Conservation (phyloP, 768 basidiomycete species). For the Boletus sensibilis region DNA sequence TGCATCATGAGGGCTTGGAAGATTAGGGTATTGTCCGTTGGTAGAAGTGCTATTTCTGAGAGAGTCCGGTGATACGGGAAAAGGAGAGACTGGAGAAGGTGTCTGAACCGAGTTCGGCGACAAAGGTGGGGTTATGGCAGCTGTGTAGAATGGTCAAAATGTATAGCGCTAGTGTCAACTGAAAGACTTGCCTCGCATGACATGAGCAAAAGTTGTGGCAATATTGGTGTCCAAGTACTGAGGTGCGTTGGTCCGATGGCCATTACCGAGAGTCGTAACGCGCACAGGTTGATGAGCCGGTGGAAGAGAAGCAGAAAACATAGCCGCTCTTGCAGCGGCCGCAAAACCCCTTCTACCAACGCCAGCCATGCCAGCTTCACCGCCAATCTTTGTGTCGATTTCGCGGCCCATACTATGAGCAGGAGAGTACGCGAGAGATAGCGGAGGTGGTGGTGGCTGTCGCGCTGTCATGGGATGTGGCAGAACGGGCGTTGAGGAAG, state of each 20-base stretch:
- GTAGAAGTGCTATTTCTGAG: conserved; percentile 11
- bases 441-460: conserved; percentile 18
- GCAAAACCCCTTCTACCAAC: conserved; percentile 83
- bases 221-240: conserved; percentile 50
- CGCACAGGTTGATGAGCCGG: conserved; percentile 7
- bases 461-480: conserved; percentile 13
- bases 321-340: conserved; percentile 67
- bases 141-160: conserved; percentile 21
- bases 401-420: conserved; percentile 28
- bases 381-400: conserved; percentile 70
- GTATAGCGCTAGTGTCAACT: not conserved
- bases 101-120: conserved; percentile 35
- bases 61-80: conserved; percentile 26
- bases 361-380: conserved; percentile 86
- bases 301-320: conserved; percentile 36
- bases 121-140: conserved; percentile 33
- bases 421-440: conserved; percentile 9
- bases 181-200: conserved; percentile 32
- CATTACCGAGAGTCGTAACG: conserved; percentile 4
- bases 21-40: conserved; percentile 15
- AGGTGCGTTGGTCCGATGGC: conserved; percentile 37
- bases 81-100: conserved; percentile 36
- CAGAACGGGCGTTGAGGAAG: conserved; percentile 4
- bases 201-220: conserved; percentile 29
- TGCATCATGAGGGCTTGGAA: conserved; percentile 24